phyloP scores from a whole-genome alignment of 2,329 filamentous ascomycete genomes.

The Didymella pomorum region DNA sequence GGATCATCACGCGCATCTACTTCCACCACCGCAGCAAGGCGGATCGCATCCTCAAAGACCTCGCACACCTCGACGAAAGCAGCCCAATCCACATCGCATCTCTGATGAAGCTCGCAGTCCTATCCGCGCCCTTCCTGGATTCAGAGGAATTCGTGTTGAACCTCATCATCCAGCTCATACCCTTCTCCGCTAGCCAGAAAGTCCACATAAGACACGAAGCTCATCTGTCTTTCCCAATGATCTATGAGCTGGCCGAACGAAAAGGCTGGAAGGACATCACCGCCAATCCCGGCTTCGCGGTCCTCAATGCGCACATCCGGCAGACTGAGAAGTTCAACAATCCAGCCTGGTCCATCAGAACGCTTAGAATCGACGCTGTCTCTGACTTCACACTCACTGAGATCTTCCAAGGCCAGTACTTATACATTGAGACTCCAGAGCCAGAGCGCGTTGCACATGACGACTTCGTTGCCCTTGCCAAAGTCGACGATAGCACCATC shows the following conservation, averaged over 20 bases:
- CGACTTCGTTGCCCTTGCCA: constrained; percentile 52
- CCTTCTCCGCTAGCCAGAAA: constrained; percentile 58
- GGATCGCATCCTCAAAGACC: constrained; percentile 46
- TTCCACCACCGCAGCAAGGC: constrained; percentile 45
- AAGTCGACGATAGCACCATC: constrained; percentile 32
- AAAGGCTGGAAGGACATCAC: constrained; percentile 50
- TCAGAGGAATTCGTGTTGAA: constrained; percentile 50
- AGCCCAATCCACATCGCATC: constrained; percentile 59
- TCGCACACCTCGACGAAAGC: constrained; percentile 53
- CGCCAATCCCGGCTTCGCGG: constrained; percentile 52
- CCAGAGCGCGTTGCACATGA: constrained; percentile 45
- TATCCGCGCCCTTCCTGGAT: constrained; percentile 50
- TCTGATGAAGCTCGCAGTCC: constrained; percentile 57
- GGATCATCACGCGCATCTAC: constrained; percentile 57
- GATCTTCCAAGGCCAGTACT: constrained; percentile 57
- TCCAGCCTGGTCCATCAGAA: constrained; percentile 50
- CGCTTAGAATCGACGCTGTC: constrained; percentile 53
- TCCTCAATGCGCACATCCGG: constrained; percentile 55
- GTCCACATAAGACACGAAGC: constrained; percentile 63
- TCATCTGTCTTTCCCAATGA: constrained; percentile 57
- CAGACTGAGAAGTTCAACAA: constrained; percentile 54
- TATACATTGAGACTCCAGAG: constrained; percentile 55
- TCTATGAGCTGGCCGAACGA: constrained; percentile 52
- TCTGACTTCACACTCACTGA: constrained; percentile 54
- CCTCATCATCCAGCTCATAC: constrained; percentile 54